Conservation (phyloP, 2,329 filamentous ascomycete species). For the Alternaria sp. region DNA sequence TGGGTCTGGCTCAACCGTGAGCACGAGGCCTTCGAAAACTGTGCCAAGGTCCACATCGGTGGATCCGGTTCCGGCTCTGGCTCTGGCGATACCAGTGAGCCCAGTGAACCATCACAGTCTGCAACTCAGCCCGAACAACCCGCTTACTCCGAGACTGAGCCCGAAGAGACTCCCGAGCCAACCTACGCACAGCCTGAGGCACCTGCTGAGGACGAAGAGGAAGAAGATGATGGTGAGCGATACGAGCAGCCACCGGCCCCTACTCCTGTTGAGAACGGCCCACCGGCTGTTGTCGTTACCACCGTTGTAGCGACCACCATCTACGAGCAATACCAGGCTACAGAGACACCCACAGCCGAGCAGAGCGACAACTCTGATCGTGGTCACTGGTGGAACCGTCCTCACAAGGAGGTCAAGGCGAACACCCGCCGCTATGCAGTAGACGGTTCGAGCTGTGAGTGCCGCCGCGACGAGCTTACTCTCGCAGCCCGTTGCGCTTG, state of each 20-base stretch:
- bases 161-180: conserved; percentile 8
- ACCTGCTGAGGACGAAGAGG: conserved; percentile 1
- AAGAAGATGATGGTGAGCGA: background rate
- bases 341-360: conserved; percentile 8
- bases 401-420: conserved; percentile 18
- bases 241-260: conserved; percentile 1
- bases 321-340: conserved; percentile 1
- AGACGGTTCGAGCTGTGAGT: conserved; percentile 40
- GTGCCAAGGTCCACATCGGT: conserved; percentile 53
- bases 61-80: conserved; percentile 23
- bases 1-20: conserved; percentile 59
- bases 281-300: conserved; percentile 10
- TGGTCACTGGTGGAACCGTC: conserved; percentile 2
- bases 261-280: background rate
- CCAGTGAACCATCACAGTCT: conserved; percentile 15
- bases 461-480: conserved; percentile 25
- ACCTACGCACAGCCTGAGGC: conserved; percentile 5
- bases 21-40: conserved; percentile 55
- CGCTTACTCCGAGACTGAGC: conserved; percentile 16
- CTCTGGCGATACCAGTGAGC: conserved; percentile 9
- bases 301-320: conserved; percentile 10
- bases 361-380: conserved; percentile 8
- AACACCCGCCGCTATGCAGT: conserved; percentile 30
- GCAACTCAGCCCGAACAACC: conserved; percentile 18
- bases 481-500: conserved; percentile 34